Evolutionary conservation across 768 basidiomycete species (phyloP).

Genomic region (Gloeostereum incarnatum): DNA sequence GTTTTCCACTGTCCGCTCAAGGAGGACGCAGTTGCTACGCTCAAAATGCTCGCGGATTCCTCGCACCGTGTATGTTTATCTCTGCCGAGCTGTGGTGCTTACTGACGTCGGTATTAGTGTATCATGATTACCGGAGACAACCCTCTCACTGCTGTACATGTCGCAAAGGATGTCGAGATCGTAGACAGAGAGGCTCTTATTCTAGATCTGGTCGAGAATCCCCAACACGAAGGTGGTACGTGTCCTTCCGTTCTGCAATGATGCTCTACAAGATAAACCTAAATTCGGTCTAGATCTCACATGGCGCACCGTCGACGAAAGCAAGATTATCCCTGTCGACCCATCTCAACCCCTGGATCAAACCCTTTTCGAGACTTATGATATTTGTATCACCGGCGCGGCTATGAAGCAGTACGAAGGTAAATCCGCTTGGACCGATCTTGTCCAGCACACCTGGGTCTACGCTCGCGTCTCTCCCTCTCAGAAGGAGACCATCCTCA

Average conservation of each 20-base stretch:
- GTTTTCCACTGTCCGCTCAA: conserved; percentile 99
- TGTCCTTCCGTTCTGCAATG: conserved; percentile 1
- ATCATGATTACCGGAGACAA: conserved; percentile 99
- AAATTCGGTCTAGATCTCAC: conserved; percentile 51
- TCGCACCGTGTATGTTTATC: conserved; percentile 77
- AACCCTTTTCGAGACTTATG: conserved; percentile 75
- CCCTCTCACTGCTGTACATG: conserved; percentile 92
- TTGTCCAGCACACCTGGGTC: conserved; percentile 95
- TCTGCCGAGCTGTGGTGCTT: neutral
- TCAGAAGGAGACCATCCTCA: conserved; percentile 94
- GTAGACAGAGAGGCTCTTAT: conserved; percentile 93
- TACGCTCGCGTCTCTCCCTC: conserved; percentile 95
- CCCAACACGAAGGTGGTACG: conserved; percentile 59
- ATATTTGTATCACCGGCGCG: conserved; percentile 93
- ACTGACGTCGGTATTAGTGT: conserved; percentile 43
- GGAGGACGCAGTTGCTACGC: conserved; percentile 78
- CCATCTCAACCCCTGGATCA: conserved; percentile 70
- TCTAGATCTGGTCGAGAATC: conserved; percentile 80
- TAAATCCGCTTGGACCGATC: conserved; percentile 62
- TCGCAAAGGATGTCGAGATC: conserved; percentile 94
- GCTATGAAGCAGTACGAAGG: conserved; percentile 83
- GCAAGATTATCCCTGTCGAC: conserved; percentile 79
- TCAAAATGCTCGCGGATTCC: conserved; percentile 93
- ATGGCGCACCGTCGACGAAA: conserved; percentile 94
- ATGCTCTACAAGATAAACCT: neutral